These are phyloP conservation scores for Cordyceps cateniannulata DNA, from an alignment of 2,329 filamentous ascomycete species.

Conservation along the genomic window DNA sequence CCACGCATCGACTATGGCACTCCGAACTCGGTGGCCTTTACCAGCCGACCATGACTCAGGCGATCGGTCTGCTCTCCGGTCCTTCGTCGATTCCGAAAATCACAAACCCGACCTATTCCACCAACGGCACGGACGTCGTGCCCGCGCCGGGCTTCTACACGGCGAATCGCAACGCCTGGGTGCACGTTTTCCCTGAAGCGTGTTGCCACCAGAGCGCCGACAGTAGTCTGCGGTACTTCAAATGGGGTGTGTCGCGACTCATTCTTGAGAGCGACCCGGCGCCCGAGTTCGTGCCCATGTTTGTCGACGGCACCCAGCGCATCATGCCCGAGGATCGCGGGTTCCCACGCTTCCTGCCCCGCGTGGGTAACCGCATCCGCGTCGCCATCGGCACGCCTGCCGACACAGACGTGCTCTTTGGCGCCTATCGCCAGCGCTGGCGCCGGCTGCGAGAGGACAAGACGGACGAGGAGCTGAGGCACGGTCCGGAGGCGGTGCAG, in stretches of 20 bases:
- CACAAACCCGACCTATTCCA: slow-evolving; percentile 49
- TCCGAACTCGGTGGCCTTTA: slow-evolving; percentile 78
- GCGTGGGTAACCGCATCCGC: slow-evolving; percentile 61
- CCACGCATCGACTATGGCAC: slow-evolving; percentile 75
- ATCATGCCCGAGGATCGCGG: slow-evolving; percentile 79
- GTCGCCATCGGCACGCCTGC: slow-evolving; percentile 76
- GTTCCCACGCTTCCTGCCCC: slow-evolving; percentile 76
- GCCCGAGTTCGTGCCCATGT: slow-evolving; percentile 88
- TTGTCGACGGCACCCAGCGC: slow-evolving; percentile 81
- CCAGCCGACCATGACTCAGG: slow-evolving; percentile 82
- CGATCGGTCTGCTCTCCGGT: slow-evolving; percentile 72
- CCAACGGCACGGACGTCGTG: slow-evolving; percentile 59
- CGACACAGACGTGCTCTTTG: slow-evolving; percentile 68
- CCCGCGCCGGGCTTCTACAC: slow-evolving; percentile 66
- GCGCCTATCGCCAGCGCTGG: slow-evolving; percentile 71
- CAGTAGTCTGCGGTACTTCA: slow-evolving; percentile 88
- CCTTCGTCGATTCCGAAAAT: slow-evolving; percentile 42
- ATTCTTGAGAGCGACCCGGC: slow-evolving; percentile 85
- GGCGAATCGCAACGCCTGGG: slow-evolving; percentile 68
- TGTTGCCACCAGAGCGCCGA: slow-evolving; percentile 82
- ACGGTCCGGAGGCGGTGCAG: slow-evolving; percentile 58
- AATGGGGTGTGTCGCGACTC: slow-evolving; percentile 89
- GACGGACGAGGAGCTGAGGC: slow-evolving; percentile 42
- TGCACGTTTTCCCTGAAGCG: slow-evolving; percentile 95
- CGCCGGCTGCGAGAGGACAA: slow-evolving; percentile 49